Conservation (phyloP, 768 basidiomycete species). For the Hypholoma sublateritium region DNA sequence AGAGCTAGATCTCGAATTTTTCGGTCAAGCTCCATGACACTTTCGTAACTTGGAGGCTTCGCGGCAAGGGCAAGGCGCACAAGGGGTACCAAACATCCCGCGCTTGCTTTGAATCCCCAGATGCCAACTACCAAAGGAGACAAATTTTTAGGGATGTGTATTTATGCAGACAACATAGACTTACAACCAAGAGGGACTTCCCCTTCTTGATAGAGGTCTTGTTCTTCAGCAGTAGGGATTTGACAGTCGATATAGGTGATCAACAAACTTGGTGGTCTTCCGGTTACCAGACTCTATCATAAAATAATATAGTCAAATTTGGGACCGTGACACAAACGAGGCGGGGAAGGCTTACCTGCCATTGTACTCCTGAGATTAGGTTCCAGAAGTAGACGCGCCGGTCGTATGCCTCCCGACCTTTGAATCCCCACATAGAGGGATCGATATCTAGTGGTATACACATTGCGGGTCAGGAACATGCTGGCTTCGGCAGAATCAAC, state of each 20-base stretch:
- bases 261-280: conserved; percentile 46
- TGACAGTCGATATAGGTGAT: conserved; percentile 44
- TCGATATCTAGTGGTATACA: conserved; percentile 38
- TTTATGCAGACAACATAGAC: conserved; percentile 18
- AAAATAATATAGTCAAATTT: not conserved
- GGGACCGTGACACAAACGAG: not conserved
- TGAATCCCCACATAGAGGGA: conserved; percentile 50
- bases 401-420: conserved; percentile 50
- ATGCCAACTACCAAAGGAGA: conserved; percentile 36
- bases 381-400: conserved; percentile 58
- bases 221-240: conserved; percentile 46
- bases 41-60: conserved; percentile 45
- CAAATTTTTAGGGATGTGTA: not conserved
- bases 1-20: conserved; percentile 42
- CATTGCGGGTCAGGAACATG: not conserved
- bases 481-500: no score
- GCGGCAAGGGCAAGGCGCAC: conserved; percentile 38
- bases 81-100: conserved; percentile 43
- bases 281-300: conserved; percentile 43
- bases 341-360: conserved; percentile 40
- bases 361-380: conserved; percentile 44
- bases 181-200: conserved; percentile 46
- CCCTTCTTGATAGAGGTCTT: conserved; percentile 39
- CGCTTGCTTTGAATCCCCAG: conserved; percentile 43
- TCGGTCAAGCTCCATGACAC: conserved; percentile 47